Base-by-base conservation (phyloP, 768 basidiomycete genomes). In the Collybiopsis luxurians region DNA sequence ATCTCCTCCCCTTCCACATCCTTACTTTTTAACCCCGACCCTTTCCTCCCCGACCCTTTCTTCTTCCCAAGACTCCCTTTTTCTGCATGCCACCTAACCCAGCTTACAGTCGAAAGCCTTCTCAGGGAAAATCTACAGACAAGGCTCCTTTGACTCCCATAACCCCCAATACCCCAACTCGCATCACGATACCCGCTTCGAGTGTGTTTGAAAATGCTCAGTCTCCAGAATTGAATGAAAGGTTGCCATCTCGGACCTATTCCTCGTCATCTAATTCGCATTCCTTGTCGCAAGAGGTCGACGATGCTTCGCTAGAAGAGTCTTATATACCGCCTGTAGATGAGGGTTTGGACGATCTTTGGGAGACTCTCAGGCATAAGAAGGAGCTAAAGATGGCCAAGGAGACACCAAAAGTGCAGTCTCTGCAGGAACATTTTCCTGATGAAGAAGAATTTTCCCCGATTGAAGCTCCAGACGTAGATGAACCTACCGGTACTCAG, bases 321-420 rank as follows among this genome's bases (percentile, higher is more conserved):
- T 71, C 69, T 34, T 64, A 62, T 26, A 74, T 74, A 52, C 76
- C 75, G 21, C 74, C 75, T 17, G 67, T 69, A 26, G 76, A 78
- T 49, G 64, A 71, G 27, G 72, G 76, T 13, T 71, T 89, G 59
- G 79, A 87, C 63, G 72, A 80, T 21, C 69, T 90, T n/a, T 90
- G 88, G 88, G 79, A 73, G 56, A 76, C 79, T 54, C 78, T 90
- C 52, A 79, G 86, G 44, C 78, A 80, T 67, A 75, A 80, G 69
- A 90, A 89, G 69, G 83, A 82, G 49, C 77, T 74, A 60, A 79
- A 79, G 62, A 85, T 89, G 77, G 85, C 84, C 42, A 83, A 83
- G 61, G 79, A 84, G 63, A 82, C 82, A 51, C 79, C 84, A 28
- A 90, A 90, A 68, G 84, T 89, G 44, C 81, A 83, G 67, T 89